These are phyloP conservation scores for Adenanthera pavonina DNA, from an alignment of 306 rosid species.

Conservation along the genomic window DNA sequence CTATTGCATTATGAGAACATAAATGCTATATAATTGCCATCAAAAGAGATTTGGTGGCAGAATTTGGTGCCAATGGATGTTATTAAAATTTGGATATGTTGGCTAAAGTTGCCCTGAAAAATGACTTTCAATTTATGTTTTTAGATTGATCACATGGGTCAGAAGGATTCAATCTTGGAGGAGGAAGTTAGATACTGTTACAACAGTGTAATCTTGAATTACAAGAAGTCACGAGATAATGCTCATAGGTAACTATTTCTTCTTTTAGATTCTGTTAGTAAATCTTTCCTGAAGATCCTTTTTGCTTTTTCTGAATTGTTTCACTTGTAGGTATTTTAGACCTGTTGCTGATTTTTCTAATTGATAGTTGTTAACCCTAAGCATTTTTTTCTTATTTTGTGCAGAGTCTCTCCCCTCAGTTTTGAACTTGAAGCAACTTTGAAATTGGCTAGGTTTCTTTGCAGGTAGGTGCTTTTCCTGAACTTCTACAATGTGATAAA, in stretches of 20 bases:
- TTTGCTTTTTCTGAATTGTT: constrained; percentile 20
- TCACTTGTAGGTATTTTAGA: constrained; percentile 20
- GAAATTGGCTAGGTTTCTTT: constrained; percentile 92
- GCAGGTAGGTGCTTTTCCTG: constrained; percentile 65
- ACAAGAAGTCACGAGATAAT: constrained; percentile 94
- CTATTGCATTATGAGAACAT: background rate
- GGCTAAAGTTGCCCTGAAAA: constrained; percentile 35
- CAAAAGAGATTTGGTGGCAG: constrained; percentile 23
- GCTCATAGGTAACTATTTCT: constrained; percentile 71
- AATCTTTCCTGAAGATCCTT: constrained; percentile 9
- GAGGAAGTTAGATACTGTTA: constrained; percentile 90
- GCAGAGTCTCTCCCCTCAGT: constrained; percentile 97
- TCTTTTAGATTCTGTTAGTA: constrained; percentile 28
- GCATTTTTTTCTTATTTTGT: constrained; percentile 39
- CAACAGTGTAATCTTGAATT: constrained; percentile 71
- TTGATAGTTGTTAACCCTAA: constrained; percentile 23
- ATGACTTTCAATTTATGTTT: constrained; percentile 29
- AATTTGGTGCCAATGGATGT: constrained; percentile 10
- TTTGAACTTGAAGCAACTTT: constrained; percentile 98
- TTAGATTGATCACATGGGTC: constrained; percentile 89
- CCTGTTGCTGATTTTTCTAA: constrained; percentile 29
- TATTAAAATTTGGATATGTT: constrained; percentile 29
- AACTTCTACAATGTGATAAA: constrained; percentile 24
- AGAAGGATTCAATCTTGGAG: constrained; percentile 68
- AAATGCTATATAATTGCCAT: background rate